Evolutionary conservation across 1,284 basidiomycete genomes (phyloP), one percentile per base, ranked within the genome.

Genomic region (Bondarzewia mesenterica): DNA sequence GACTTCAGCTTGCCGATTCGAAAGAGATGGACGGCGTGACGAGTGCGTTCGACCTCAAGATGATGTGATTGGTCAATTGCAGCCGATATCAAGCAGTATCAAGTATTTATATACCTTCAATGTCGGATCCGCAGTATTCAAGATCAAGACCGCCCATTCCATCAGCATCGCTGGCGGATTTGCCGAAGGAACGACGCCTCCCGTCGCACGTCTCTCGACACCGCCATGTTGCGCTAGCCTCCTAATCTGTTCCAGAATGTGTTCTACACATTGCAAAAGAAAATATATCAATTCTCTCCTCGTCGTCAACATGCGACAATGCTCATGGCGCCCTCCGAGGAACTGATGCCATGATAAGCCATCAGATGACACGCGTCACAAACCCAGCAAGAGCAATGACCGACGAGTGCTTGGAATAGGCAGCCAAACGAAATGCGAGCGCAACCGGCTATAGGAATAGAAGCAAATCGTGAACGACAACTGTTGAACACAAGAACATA

Each of bases 111-210:
- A 15, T 44, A 82, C 83, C 65, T 89, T 89, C 15, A 82, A 62
- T n/a, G 71, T 74, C 2, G 86, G 85, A 61, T 84, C 72, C 0
- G 83, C 59, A 0, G 86, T 89, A 53, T 85, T 85, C 12, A 89
- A 68, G 32, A 89, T 83, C 2, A 88, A 68, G 4, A 83, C 80
- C 0, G 84, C 84, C 84, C 85, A 89, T 61, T 86, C 75, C 57
- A 85, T 78, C 8, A 89, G 66, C 1, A 84, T 87, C 41, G 67
- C 74, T 4, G 82, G 83, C 0, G 77, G 59, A 35, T 73, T 63
- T 1, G 66, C 58, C 2, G 53, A 21, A 1, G 80, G 80, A 2
- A 81, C 71, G 6, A 82, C 32, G n/a, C n/a, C 32, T n/a, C 32
- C n/a, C n/a, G n/a, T n/a, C n/a, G n/a, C n/a, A n/a, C n/a, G n/a